Conservation (phyloP, 768 basidiomycete genomes). For the Grammothele lineata region DNA sequence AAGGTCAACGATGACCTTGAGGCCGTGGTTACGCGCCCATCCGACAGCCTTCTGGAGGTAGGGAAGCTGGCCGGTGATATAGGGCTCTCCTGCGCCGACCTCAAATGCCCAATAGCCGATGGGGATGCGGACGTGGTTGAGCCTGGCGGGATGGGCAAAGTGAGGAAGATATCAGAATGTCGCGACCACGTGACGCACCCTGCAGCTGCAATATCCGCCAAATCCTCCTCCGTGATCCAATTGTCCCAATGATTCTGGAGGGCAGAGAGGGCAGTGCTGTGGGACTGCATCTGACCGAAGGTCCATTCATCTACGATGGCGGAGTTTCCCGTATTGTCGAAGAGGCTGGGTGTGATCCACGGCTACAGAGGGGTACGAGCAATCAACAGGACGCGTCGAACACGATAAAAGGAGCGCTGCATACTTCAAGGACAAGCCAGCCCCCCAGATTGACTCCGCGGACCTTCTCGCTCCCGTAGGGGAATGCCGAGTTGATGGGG, state of each 20-base stretch:
- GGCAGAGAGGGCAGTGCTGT: conserved; percentile 40
- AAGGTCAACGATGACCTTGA: conserved; percentile 79
- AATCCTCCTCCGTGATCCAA: conserved; percentile 75
- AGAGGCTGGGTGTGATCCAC: conserved; percentile 77
- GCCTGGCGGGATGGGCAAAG: too few species aligned
- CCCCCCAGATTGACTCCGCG: conserved; percentile 83
- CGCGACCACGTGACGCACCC: conserved; percentile 45
- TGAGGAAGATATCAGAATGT: not conserved
- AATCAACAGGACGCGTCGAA: not conserved
- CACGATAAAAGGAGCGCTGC: conserved; percentile 8
- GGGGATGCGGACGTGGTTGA: conserved; percentile 81
- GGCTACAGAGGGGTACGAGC: too few species aligned
- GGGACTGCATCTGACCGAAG: conserved; percentile 60
- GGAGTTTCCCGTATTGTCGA: conserved; percentile 57
- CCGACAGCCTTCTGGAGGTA: conserved; percentile 62
- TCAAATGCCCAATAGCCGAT: conserved; percentile 93
- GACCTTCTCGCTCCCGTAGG: conserved; percentile 70
- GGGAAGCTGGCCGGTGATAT: conserved; percentile 69
- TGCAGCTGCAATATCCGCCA: conserved; percentile 66
- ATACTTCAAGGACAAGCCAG: conserved; percentile 52
- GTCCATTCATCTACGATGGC: conserved; percentile 76
- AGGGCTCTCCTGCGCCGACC: conserved; percentile 73
- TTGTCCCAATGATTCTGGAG: conserved; percentile 73
- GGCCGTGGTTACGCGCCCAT: conserved; percentile 65
- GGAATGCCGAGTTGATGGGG: conserved; percentile 51